Percentiles rank a stretch among this genome's conserved stretches.
Evolutionary conservation across 768 basidiomycete species (phyloP).

Genomic region (Amanita thiersii): DNA sequence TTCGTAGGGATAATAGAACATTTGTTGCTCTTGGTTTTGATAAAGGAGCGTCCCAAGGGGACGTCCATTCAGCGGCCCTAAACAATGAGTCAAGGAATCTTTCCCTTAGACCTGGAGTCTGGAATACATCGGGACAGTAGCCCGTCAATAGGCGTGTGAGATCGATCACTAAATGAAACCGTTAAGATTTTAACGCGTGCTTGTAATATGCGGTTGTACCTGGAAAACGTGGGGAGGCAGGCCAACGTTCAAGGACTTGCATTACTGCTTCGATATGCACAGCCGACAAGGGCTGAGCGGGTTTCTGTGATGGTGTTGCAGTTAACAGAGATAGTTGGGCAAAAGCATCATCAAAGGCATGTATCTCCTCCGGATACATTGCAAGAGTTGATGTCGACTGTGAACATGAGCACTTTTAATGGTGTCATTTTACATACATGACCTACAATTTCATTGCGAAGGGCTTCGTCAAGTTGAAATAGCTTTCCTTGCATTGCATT

Average conservation of each 20-base stretch:
- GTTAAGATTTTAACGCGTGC: conserved; percentile 4
- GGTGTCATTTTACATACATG: not conserved
- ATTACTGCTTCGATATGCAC: conserved; percentile 55
- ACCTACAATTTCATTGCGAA: conserved; percentile 64
- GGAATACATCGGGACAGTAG: conserved; percentile 47
- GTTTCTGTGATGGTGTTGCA: conserved; percentile 23
- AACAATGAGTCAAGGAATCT: conserved; percentile 57
- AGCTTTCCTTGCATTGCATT: conserved; percentile 74
- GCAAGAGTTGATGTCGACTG: conserved; percentile 69
- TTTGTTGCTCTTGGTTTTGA: conserved; percentile 80
- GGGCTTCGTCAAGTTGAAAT: conserved; percentile 61
- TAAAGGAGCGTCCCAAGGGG: conserved; percentile 46
- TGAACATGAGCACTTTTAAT: not conserved
- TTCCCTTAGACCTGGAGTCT: conserved; percentile 31
- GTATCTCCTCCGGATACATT: conserved; percentile 58
- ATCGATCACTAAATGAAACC: conserved; percentile 60
- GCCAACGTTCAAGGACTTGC: conserved; percentile 68
- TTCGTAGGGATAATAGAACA: conserved; percentile 68
- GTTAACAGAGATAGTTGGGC: conserved; percentile 45
- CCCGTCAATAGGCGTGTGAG: conserved; percentile 70
- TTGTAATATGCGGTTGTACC: conserved; percentile 26
- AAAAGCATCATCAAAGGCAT: conserved; percentile 55
- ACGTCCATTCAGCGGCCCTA: conserved; percentile 57
- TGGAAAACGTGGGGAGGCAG: conserved; percentile 63
- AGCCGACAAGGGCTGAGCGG: conserved; percentile 27